These are phyloP conservation scores for Fusarium siculi DNA, from an alignment of 2,329 filamentous ascomycete species.

Conservation along the genomic window DNA sequence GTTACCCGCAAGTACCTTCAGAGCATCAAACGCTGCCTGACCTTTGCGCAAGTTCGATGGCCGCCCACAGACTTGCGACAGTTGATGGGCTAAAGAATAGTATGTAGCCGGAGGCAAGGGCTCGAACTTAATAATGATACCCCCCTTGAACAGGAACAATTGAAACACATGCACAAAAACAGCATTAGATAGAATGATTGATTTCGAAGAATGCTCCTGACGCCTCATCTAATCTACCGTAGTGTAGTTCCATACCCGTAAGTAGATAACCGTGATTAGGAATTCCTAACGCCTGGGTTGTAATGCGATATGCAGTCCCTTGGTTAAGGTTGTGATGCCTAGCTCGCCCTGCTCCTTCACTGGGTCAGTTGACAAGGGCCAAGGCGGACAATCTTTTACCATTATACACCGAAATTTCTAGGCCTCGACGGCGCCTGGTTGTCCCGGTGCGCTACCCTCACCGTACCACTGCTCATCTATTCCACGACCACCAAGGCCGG, in stretches of 20 bases:
- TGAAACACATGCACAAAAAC: not conserved
- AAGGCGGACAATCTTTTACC: too few species aligned
- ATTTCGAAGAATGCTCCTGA: conserved; percentile 24
- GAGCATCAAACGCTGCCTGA: conserved; percentile 96
- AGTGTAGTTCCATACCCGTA: conserved; percentile 19
- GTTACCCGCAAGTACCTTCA: conserved; percentile 95
- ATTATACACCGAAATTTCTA: not conserved
- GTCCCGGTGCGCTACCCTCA: conserved; percentile 33
- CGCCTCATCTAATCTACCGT: conserved; percentile 33
- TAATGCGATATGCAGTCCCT: conserved; percentile 26
- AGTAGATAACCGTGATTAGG: conserved; percentile 38
- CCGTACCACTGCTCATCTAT: conserved; percentile 51
- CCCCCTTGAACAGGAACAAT: conserved; percentile 17
- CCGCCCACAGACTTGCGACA: conserved; percentile 92
- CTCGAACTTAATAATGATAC: conserved; percentile 36
- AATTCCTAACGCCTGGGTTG: conserved; percentile 40
- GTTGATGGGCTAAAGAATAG: conserved; percentile 76
- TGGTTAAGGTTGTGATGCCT: conserved; percentile 4
- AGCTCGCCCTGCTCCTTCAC: not conserved
- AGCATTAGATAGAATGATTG: not conserved
- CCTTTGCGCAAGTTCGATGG: conserved; percentile 97
- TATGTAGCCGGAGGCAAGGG: not conserved
- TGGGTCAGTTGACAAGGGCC: not conserved
- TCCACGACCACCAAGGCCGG: conserved; percentile 1
- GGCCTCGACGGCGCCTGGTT: conserved; percentile 17